Base-by-base conservation (phyloP, 2,329 filamentous ascomycete genomes). In the Phialophora chinensis region DNA sequence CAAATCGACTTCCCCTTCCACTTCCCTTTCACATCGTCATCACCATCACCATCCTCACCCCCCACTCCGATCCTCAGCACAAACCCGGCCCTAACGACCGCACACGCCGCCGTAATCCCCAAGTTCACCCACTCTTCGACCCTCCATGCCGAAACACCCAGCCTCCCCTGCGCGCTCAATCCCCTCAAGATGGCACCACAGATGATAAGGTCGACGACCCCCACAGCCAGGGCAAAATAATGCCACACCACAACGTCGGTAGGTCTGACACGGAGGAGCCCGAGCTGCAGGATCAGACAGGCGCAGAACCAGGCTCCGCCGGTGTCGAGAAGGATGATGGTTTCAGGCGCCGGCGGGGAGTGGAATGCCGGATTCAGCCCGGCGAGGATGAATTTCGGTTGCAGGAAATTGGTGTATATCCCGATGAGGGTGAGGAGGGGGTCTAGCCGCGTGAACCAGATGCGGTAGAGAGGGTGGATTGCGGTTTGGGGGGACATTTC, bases 141-240 rank as follows among this genome's bases (percentile, higher is more conserved):
- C 27, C 52, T 55, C 52, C 52, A 55, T 27, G 27, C 27, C 23
- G 1, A 3, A 7, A 29, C 23, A 2, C 1, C 52, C 52, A 55
- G 17, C 52, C 52, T 11, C 3, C 52, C 52, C 52, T 55, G 52
- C 25, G 52, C 27, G 29, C 7, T 55, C 52, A 55, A 11, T 2
- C 20, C 52, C 17, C 52, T 29, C 27, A 55, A 29, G 27, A 55
- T 55, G 17, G 52, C 52, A 10, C 10, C 52, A 35, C 52, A 55
- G 27, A 55, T 33, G 17, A 55, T 20, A 2, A 27, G 14, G 27
- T 55, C 52, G 17, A 55, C 52, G 17, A 33, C 14, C 4, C 52
- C 52, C 20, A 55, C 29, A 3, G 52, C 23, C 11, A 10, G 27
- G 12, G 52, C 52, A 27, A 17, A 55, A 27, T 33, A 31, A n/a